phyloP scores from a whole-genome alignment of 306 rosid genomes.

The Dryas octopetala region DNA sequence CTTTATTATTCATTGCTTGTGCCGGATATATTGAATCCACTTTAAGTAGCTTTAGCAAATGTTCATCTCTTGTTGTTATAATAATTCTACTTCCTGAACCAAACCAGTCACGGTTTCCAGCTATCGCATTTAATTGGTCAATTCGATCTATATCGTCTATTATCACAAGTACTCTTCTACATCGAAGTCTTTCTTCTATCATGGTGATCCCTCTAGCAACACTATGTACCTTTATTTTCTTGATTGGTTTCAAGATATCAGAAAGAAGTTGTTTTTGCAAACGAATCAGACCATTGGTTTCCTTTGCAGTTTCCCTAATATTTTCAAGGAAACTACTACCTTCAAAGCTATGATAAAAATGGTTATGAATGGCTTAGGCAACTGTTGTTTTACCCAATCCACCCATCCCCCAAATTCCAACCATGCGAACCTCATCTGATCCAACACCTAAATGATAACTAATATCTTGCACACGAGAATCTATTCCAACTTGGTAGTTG shows the following conservation, averaged over 20 bases:
- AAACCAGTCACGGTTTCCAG: slow-evolving; percentile 4
- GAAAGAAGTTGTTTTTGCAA: slow-evolving; percentile 30
- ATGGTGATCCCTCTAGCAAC: neutral
- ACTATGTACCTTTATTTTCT: neutral
- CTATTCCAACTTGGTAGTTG: neutral
- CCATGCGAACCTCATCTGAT: neutral
- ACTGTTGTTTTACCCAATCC: slow-evolving; percentile 32
- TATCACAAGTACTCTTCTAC: slow-evolving; percentile 9
- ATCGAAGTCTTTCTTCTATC: neutral
- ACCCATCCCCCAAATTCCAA: slow-evolving; percentile 29
- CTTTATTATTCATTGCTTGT: slow-evolving; percentile 8
- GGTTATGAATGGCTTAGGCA: slow-evolving; percentile 27
- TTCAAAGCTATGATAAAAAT: slow-evolving; percentile 6
- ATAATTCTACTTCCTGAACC: slow-evolving; percentile 31
- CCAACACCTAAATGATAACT: neutral
- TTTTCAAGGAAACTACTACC: slow-evolving; percentile 18
- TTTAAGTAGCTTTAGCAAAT: neutral
- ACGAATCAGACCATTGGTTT: neutral
- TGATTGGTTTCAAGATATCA: neutral
- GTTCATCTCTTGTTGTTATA: slow-evolving; percentile 25
- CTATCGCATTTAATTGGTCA: slow-evolving; percentile 15
- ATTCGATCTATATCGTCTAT: slow-evolving; percentile 16
- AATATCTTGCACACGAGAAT: too few relatives aligned
- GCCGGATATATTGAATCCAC: neutral
- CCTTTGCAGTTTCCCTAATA: slow-evolving; percentile 9